Base-by-base conservation (phyloP, 176 grass and related monocot species). In the Triticum turgidum region DNA sequence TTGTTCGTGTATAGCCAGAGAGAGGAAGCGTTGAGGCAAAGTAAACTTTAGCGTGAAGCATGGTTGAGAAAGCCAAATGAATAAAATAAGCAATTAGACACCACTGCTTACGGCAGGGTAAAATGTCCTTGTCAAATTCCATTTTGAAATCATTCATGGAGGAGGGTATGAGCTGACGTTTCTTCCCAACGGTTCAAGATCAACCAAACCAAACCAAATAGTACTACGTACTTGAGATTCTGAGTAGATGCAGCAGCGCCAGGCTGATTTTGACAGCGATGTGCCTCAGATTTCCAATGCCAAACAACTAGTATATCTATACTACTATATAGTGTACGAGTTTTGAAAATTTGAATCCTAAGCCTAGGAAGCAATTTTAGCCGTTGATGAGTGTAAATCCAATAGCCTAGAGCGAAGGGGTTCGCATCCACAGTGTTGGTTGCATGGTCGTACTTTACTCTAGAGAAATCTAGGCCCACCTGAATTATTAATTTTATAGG, bases 141-240 rank as follows among this genome's bases (percentile, higher is more conserved):
- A 34, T 58, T 77, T 62, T 81, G 82, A 72, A 88, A 88, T 77
- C 52, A 91, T 71, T 75, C n/a, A 30, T 77, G 41, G 38, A 9
- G 38, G 41, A 42, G 37, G 86, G 30, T 85, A 69, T 52, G 86
- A 81, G 63, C 82, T 80, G 84, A 85, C 63, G 65, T 81, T 82
- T 65, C 63, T 32, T 77, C 44, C n/a, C 77, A 84, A 91, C 85
- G 71, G 71, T 29, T 78, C 24, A 77, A 34, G 71, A 84, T 81
- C 70, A 85, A 91, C 90, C 78, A 51, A 51, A 91, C 89, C 78
- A 45, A 45, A 91, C 70, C 54, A 65, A 72, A 82, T 56, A 32
- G 49, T 52, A 52, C 14, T 52, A 52, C 49, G 82, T 73, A 81
- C 85, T n/a, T 42, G 61, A 65, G 77, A 88, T 82, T 65, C 70